Base-by-base conservation (phyloP, 768 basidiomycete genomes). In the Mrakia hoshinonis region DNA sequence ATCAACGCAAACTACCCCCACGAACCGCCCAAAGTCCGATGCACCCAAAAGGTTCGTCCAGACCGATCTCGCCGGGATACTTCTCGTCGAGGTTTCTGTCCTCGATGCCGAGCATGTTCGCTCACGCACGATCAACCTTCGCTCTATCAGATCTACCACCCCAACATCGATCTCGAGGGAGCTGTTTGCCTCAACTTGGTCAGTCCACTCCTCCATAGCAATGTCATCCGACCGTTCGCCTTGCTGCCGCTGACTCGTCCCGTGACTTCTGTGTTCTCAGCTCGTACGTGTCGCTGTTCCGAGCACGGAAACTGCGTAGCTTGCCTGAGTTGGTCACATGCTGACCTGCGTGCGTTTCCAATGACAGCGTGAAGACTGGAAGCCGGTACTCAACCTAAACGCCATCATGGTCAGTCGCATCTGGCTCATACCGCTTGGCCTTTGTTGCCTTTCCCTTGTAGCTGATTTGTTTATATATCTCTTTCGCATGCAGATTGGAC, bases 1-100 rank as follows among this genome's bases (percentile, higher is more conserved):
- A 97, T 99, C 85, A 96, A 92, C 82, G 88, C 87, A 80, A 97
- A 95, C 81, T 99, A 99, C 81, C 96, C 96, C 68, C 96, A 99
- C 79, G 95, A 99, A 76, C 93, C 96, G 65, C 96, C 96, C 77
- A 99, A 97, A 81, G 96, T 99, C 82, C 93, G 95, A 79, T 98
- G 95, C 82, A 89, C 87, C 58, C 92, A 92, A 78, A 96, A 87
- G 75, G 95, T 94, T 6, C 3, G 58, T 18, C 24, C 31, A 12
- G n/a, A n/a, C n/a, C n/a, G n/a, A n/a, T n/a, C n/a, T n/a, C n/a
- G n/a, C n/a, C n/a, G n/a, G n/a, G n/a, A n/a, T n/a, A n/a, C n/a
- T n/a, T n/a, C n/a, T n/a, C n/a, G n/a, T n/a, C n/a, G n/a, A n/a
- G n/a, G n/a, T n/a, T n/a, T 10, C 15, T 46, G 43, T 29, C 20